A percentile compares a stretch with the other conserved stretches of the same genome.
phyloP scores from a whole-genome alignment of 257 asterid species.

The Ligustrum vulgare region DNA sequence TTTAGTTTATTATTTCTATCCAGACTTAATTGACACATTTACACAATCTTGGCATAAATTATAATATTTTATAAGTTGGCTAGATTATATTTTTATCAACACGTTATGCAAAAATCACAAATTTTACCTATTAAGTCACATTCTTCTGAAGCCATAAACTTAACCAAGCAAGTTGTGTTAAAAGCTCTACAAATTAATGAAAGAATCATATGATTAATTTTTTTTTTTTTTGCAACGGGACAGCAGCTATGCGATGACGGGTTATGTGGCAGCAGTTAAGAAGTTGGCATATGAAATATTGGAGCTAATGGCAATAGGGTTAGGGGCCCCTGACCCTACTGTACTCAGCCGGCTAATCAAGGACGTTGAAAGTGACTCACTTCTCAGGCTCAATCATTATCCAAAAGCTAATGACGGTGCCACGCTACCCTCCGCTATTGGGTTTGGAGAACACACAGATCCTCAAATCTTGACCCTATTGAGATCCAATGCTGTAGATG shows the following conservation, averaged over 20 bases:
- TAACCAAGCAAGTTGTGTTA: too few species aligned
- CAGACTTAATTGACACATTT: too few species aligned
- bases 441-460: constrained; percentile 89
- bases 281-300: constrained; percentile 64
- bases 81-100: too few species aligned
- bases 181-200: too few species aligned
- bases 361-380: constrained; percentile 47
- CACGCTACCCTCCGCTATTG: constrained; percentile 38
- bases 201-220: background rate
- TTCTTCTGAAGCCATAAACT: too few species aligned
- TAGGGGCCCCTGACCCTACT: constrained; percentile 38
- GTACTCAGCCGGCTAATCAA: constrained; percentile 45
- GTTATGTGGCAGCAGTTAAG: constrained; percentile 56
- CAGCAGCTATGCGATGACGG: constrained; percentile 61
- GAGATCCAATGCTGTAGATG: constrained; percentile 56
- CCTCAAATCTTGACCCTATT: constrained; percentile 83
- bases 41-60: too few species aligned
- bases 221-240: background rate
- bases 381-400: constrained; percentile 75
- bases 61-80: too few species aligned
- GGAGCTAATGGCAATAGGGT: constrained; percentile 57
- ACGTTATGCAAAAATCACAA: too few species aligned
- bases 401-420: constrained; percentile 29
- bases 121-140: too few species aligned
- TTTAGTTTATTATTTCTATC: too few species aligned